Evolutionary conservation across 2,329 filamentous ascomycete genomes (phyloP).

Genomic region (Emydomyces testavorans): DNA sequence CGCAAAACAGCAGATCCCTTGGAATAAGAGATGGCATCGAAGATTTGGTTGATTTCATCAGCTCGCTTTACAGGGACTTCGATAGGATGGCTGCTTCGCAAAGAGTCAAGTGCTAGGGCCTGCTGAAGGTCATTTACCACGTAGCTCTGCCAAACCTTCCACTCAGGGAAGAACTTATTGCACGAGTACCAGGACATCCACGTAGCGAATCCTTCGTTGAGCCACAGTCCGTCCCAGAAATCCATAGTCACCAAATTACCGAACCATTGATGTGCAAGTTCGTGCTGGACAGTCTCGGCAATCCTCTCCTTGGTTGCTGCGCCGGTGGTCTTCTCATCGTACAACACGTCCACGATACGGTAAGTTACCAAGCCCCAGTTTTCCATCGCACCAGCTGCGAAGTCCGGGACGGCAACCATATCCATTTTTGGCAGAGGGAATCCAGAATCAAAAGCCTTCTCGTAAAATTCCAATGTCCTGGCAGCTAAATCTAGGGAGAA

Average conservation of each 20-base stretch:
- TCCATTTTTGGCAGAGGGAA: conserved; percentile 92
- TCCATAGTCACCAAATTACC: conserved; percentile 97
- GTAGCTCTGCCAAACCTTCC: conserved; percentile 95
- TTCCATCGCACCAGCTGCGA: conserved; percentile 93
- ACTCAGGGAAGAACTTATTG: conserved; percentile 91
- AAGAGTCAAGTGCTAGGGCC: conserved; percentile 74
- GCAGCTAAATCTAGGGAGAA: conserved; percentile 87
- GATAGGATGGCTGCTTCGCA: conserved; percentile 90
- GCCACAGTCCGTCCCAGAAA: conserved; percentile 95
- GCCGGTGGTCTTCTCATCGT: conserved; percentile 84
- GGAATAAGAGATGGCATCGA: conserved; percentile 93
- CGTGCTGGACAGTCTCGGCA: conserved; percentile 91
- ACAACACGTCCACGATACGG: conserved; percentile 76
- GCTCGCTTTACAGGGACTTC: conserved; percentile 92
- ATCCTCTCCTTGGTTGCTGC: conserved; percentile 85
- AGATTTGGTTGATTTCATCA: conserved; percentile 96
- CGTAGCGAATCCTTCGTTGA: conserved; percentile 86
- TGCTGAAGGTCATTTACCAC: conserved; percentile 86
- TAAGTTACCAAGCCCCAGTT: conserved; percentile 97
- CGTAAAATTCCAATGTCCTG: conserved; percentile 83
- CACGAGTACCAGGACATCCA: conserved; percentile 93
- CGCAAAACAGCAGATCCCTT: conserved; percentile 92
- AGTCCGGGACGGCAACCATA: conserved; percentile 92
- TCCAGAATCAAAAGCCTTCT: conserved; percentile 78
- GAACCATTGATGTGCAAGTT: conserved; percentile 96